These are phyloP conservation scores for Amylostereum chailletii DNA, from an alignment of 1,284 basidiomycete genomes.

Conservation along the genomic window DNA sequence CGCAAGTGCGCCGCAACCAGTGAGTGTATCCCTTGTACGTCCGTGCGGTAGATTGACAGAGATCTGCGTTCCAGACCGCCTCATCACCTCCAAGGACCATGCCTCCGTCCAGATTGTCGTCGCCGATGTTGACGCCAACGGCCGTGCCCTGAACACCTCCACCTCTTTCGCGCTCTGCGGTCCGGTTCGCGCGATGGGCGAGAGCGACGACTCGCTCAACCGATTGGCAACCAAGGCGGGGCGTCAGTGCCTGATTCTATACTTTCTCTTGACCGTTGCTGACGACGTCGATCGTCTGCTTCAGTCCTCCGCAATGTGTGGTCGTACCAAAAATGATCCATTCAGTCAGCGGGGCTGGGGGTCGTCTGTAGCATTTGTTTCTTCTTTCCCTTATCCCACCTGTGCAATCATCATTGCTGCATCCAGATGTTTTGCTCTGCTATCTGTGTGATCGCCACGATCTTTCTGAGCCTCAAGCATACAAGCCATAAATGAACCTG, in stretches of 20 bases:
- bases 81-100: conserved; percentile 98
- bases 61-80: conserved; percentile 54
- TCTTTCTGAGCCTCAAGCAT: too few species aligned
- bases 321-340: conserved; percentile 66
- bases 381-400: conserved; percentile 3
- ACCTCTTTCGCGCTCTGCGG: conserved; percentile 95
- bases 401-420: too few species aligned
- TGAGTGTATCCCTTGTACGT: conserved; percentile 32
- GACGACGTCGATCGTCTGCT: too few species aligned
- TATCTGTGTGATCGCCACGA: too few species aligned
- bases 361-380: conserved; percentile 13
- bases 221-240: conserved; percentile 93
- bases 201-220: conserved; percentile 97
- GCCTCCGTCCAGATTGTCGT: conserved; percentile 96
- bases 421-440: too few species aligned
- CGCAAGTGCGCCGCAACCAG: conserved; percentile 98
- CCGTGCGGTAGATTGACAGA: neutral
- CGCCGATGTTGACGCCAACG: conserved; percentile 90
- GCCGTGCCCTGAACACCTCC: conserved; percentile 80
- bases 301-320: conserved; percentile 70
- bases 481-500: too few species aligned
- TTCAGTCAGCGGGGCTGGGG: neutral
- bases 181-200: conserved; percentile 88
- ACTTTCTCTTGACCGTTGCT: conserved; percentile 1
- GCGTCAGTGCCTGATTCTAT: conserved; percentile 50